Conservation (phyloP, 1,284 basidiomycete species). For the Cutaneotrichosporon dermatis region DNA sequence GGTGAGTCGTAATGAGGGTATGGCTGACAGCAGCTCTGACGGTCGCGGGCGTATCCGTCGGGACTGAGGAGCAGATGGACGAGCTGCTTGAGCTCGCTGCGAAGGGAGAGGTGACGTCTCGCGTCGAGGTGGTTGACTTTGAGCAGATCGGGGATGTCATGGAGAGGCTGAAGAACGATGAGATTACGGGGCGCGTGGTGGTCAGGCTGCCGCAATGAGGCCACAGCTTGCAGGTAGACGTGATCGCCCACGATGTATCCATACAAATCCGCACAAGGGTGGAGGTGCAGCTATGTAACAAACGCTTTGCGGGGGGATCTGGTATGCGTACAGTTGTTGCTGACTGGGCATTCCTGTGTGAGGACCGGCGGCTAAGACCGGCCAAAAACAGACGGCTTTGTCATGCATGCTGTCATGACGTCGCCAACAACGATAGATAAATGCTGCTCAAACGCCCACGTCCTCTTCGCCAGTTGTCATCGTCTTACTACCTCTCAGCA, state of each 20-base stretch:
- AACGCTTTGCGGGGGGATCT: too few relatives aligned
- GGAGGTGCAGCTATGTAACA: too few relatives aligned
- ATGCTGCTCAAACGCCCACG: too few relatives aligned
- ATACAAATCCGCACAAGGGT: too few relatives aligned
- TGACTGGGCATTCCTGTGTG: too few relatives aligned
- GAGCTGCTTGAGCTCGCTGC: neutral
- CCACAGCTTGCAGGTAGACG: neutral
- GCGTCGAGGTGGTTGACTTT: conserved; percentile 1
- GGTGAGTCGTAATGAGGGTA: neutral
- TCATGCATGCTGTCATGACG: too few relatives aligned
- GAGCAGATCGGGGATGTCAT: neutral
- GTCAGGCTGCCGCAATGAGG: conserved; percentile 3
- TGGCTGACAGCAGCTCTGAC: neutral
- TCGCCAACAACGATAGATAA: too few relatives aligned
- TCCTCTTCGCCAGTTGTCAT: too few relatives aligned
- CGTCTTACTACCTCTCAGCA: neutral
- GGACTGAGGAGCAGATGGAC: conserved; percentile 4
- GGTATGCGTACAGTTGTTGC: too few relatives aligned
- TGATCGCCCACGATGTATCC: too few relatives aligned
- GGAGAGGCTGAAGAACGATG: conserved; percentile 2
- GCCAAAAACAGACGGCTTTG: too few relatives aligned
- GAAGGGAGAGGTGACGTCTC: neutral
- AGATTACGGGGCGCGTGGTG: conserved; percentile 2
- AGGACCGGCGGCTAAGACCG: too few relatives aligned
- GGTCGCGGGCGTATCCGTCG: neutral